phyloP scores from a whole-genome alignment of 345 rosid species.

The Arabis hirsuta region DNA sequence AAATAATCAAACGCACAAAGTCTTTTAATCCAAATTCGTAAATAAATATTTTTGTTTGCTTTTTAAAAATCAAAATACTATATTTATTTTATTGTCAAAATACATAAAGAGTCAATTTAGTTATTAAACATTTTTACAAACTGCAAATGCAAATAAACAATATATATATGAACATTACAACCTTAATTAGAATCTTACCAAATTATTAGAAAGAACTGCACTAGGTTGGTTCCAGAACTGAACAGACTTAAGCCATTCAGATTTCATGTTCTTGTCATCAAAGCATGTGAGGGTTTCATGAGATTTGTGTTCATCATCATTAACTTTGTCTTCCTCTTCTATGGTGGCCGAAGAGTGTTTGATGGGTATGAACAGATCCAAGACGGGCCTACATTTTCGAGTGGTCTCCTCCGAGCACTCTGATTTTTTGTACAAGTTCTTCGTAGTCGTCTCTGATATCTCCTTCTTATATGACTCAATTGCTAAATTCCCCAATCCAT shows the following conservation, averaged over 20 bases:
- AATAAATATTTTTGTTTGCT: no score
- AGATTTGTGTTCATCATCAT: slow-evolving; percentile 54
- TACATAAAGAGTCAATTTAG: background rate
- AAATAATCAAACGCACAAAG: no score
- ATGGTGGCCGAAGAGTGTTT: slow-evolving; percentile 49
- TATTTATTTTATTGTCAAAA: background rate
- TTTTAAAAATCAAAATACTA: background rate
- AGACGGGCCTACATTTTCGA: slow-evolving; percentile 60
- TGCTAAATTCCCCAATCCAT: slow-evolving; percentile 54
- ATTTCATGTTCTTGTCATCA: slow-evolving; percentile 56
- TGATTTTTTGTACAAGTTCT: slow-evolving; percentile 60
- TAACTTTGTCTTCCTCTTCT: slow-evolving; percentile 47
- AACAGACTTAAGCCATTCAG: slow-evolving; percentile 98
- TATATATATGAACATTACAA: slow-evolving; percentile 1
- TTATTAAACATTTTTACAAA: background rate
- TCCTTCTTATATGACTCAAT: slow-evolving; percentile 76
- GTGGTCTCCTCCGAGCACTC: slow-evolving; percentile 89
- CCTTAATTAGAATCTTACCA: slow-evolving; percentile 14
- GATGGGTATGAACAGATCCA: slow-evolving; percentile 83
- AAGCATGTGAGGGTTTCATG: slow-evolving; percentile 29
- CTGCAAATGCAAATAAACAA: slow-evolving; percentile 7
- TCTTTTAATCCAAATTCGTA: no score
- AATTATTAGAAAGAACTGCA: slow-evolving; percentile 14
- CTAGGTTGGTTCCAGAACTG: slow-evolving; percentile 81
- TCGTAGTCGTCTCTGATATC: slow-evolving; percentile 62